Evolutionary conservation across 768 basidiomycete species (phyloP).

Genomic region (Auriscalpium orientale): DNA sequence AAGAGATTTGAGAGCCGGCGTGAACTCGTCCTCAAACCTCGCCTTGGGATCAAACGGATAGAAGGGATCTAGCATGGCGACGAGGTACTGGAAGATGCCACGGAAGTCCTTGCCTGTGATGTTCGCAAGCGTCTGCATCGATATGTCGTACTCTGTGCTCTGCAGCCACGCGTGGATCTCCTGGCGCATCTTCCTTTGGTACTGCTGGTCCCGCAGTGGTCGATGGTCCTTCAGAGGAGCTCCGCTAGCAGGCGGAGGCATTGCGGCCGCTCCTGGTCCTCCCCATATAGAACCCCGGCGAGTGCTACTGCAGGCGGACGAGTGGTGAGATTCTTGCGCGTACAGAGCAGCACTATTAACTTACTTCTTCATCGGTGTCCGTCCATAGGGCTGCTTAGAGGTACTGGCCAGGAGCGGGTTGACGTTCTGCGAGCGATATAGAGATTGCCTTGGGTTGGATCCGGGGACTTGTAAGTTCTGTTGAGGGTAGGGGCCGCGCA

Average conservation of each 20-base stretch:
- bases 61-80: slow-evolving; percentile 61
- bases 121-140: slow-evolving; percentile 58
- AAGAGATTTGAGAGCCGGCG: slow-evolving; percentile 63
- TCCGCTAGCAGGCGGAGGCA: slow-evolving; percentile 41
- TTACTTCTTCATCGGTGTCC: slow-evolving; percentile 71
- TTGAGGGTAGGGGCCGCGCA: slow-evolving; percentile 45
- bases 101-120: slow-evolving; percentile 87
- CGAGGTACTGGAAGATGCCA: slow-evolving; percentile 73
- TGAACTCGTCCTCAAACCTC: slow-evolving; percentile 78
- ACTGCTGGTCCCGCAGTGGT: slow-evolving; percentile 68
- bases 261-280: slow-evolving; percentile 32
- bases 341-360: slow-evolving; percentile 13
- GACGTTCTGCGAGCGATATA: slow-evolving; percentile 58
- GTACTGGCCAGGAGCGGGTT: slow-evolving; percentile 68
- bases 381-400: slow-evolving; percentile 54
- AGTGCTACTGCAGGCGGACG: slow-evolving; percentile 39
- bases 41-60: slow-evolving; percentile 48
- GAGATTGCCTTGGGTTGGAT: slow-evolving; percentile 60
- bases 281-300: slow-evolving; percentile 74
- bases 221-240: slow-evolving; percentile 66
- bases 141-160: slow-evolving; percentile 56
- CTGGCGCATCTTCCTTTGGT: slow-evolving; percentile 68
- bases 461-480: slow-evolving; percentile 18
- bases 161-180: slow-evolving; percentile 71
- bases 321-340: background rate